Evolutionary conservation across 148 eudicot species (phyloP), one percentile per base, ranked within the genome.

Genomic region (Vaccinium darrowii): DNA sequence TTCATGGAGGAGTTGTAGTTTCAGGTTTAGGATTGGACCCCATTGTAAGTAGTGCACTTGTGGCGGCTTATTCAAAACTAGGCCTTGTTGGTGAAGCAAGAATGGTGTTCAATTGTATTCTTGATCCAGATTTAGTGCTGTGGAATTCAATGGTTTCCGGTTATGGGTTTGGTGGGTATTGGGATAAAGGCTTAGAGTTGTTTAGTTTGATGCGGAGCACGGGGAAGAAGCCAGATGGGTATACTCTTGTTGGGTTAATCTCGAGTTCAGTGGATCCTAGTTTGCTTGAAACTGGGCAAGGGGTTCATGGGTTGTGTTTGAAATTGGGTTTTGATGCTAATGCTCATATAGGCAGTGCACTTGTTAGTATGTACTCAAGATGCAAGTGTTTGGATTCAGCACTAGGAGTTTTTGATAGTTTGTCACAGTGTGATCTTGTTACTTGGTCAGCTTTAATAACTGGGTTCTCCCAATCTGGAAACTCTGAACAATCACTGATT

Each of bases 391-490:
- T 96, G 91, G 87, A 86, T 80, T 92, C 94, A 18, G 98, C 95
- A 0, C 78, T 84, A 54, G 81, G 63, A 85, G 91, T 93, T 9
- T 94, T 96, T 84, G 79, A 84, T 54, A 84, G 88, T 85, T 80
- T 92, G 77, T 78, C 53, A 2, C 56, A 90, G 62, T 96, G 92
- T 72, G 98, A 96, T 91, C 84, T 96, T 54, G 94, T 96, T 43
- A 91, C 98, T 39, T 94, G 95, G 94, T 93, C 96, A 52, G 83
- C 98, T 27, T 69, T 96, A 50, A 94, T 96, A 81, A 85, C 95
- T 52, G 98, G 98, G 7, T 87, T 93, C 86, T 87, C 95, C 27
- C 93, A 88, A 58, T 86, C 85, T 49, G 92, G 94, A 51, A 88
- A 91, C 16, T 78, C 82, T 16, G 57, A 25, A 27, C 87, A 83